phyloP scores from a whole-genome alignment of 768 basidiomycete species.

The Mycena floridula region DNA sequence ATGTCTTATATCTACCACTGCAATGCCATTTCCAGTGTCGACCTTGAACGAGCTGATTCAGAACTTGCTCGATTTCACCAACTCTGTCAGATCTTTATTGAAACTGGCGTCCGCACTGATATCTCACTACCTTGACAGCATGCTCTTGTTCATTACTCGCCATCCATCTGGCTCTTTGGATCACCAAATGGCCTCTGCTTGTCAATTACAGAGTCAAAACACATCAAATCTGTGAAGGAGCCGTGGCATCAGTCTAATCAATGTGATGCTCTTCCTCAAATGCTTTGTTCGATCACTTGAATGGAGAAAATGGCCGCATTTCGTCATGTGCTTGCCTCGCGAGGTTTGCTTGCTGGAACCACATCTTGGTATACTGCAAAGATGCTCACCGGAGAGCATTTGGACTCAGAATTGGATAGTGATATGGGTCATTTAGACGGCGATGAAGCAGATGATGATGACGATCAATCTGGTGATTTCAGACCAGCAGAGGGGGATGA shows the following conservation, averaged over 20 bases:
- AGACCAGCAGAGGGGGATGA: slow-evolving; percentile 4
- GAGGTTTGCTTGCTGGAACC: slow-evolving; percentile 8
- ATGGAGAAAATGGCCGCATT: slow-evolving; percentile 9
- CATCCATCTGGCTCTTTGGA: slow-evolving; percentile 15
- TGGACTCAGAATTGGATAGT: neutral
- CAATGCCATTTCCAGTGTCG: slow-evolving; percentile 10
- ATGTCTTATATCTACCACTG: too few relatives aligned
- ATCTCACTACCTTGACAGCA: slow-evolving; percentile 22
- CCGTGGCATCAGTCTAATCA: slow-evolving; percentile 6
- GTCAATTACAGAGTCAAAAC: slow-evolving; percentile 11
- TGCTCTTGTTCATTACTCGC: slow-evolving; percentile 13
- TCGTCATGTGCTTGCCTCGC: neutral
- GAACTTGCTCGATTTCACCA: slow-evolving; percentile 22
- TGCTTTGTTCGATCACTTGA: slow-evolving; percentile 7
- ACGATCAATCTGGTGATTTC: neutral
- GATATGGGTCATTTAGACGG: neutral
- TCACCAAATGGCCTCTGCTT: slow-evolving; percentile 20
- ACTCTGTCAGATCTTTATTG: slow-evolving; percentile 21
- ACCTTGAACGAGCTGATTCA: slow-evolving; percentile 4
- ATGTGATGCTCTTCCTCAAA: slow-evolving; percentile 6
- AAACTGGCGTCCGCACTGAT: slow-evolving; percentile 11
- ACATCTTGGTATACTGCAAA: slow-evolving; percentile 9
- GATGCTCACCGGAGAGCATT: neutral
- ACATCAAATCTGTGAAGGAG: slow-evolving; percentile 12
- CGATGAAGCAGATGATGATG: slow-evolving; percentile 7